These are phyloP conservation scores for Microbotryum violaceum DNA, from an alignment of 1,284 basidiomycete species.

Conservation along the genomic window DNA sequence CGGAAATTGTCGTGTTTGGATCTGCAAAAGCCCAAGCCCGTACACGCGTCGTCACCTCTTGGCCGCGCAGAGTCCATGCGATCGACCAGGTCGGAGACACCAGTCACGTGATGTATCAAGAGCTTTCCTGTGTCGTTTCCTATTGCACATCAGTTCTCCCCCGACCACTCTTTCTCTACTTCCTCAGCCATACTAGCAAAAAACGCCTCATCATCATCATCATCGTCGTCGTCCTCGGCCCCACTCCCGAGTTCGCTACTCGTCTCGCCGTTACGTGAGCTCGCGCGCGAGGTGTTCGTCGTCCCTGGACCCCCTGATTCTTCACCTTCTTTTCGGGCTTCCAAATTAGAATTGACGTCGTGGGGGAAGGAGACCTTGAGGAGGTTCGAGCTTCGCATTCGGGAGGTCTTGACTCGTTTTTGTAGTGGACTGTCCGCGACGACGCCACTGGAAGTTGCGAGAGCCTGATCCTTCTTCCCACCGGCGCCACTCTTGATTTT, in stretches of 20 bases:
- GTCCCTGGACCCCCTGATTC: not conserved
- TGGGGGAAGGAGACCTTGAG: constrained; percentile 27
- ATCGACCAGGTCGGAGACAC: too few relatives aligned
- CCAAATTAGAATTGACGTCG: not conserved
- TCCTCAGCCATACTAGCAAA: constrained; percentile 25
- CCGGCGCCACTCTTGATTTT: not conserved
- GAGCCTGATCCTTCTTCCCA: not conserved
- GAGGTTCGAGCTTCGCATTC: constrained; percentile 11
- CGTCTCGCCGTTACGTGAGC: not conserved
- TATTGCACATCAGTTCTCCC: too few relatives aligned
- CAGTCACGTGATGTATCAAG: too few relatives aligned
- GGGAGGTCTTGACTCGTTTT: constrained; percentile 27
- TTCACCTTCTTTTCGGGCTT: not conserved
- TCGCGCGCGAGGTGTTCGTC: not conserved
- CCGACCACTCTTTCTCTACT: constrained; percentile 21
- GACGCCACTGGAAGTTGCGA: not conserved
- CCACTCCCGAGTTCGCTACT: constrained; percentile 9
- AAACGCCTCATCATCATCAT: constrained; percentile 28
- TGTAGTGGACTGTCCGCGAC: constrained; percentile 16
- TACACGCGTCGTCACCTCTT: too few relatives aligned
- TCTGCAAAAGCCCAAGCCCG: too few relatives aligned
- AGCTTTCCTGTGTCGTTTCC: too few relatives aligned
- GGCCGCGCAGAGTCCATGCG: too few relatives aligned
- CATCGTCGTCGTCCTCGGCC: constrained; percentile 20
- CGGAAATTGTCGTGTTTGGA: too few relatives aligned